Evolutionary conservation across 306 rosid species (phyloP).

Genomic region (Citrullus mucosospermus): DNA sequence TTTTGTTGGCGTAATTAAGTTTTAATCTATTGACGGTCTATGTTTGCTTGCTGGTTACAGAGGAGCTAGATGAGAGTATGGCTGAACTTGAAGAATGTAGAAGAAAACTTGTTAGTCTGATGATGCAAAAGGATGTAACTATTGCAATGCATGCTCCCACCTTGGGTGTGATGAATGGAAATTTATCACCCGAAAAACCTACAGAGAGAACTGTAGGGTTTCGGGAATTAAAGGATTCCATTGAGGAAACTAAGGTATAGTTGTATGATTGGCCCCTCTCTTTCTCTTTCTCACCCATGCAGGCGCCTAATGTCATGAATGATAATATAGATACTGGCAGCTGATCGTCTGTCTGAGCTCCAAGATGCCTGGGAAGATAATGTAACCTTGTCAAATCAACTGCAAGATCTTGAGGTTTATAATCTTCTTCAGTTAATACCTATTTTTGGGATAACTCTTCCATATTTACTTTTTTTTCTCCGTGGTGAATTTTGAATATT

Average conservation of each 20-base stretch:
- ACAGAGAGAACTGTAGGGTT: constrained; percentile 48
- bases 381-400: constrained; percentile 44
- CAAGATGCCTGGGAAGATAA: constrained; percentile 64
- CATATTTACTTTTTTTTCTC: neutral
- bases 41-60: constrained; percentile 32
- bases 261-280: neutral
- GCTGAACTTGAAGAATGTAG: constrained; percentile 84
- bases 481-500: neutral
- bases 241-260: constrained; percentile 81
- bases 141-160: constrained; percentile 34
- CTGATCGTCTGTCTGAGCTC: constrained; percentile 72
- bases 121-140: constrained; percentile 74
- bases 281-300: neutral
- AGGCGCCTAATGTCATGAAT: neutral
- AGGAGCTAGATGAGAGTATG: constrained; percentile 75
- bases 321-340: constrained; percentile 51
- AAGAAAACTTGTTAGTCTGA: constrained; percentile 74
- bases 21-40: neutral
- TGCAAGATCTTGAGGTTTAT: constrained; percentile 81
- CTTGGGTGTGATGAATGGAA: constrained; percentile 53
- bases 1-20: neutral
- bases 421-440: neutral
- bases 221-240: constrained; percentile 76
- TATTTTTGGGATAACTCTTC: neutral
- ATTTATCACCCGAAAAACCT: constrained; percentile 70